phyloP scores from a whole-genome alignment of 2,329 filamentous ascomycete genomes.

The Hawksworthiomyces lignivorus region DNA sequence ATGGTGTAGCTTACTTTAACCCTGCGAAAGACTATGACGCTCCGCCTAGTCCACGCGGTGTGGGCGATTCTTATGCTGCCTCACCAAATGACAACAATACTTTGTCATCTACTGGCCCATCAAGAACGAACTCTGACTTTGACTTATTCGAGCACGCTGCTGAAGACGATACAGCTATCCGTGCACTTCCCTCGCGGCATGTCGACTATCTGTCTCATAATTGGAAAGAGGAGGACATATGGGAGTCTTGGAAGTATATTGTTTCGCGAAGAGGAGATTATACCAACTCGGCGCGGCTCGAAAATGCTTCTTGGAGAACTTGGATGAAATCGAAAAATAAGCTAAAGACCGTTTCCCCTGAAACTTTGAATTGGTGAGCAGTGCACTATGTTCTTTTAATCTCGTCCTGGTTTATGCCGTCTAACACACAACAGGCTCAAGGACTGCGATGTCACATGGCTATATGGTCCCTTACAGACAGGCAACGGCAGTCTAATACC shows the following conservation, averaged over 20 bases:
- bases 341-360: conserved; percentile 79
- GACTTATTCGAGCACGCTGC: conserved; percentile 48
- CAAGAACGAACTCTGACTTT: conserved; percentile 48
- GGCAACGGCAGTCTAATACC: conserved; percentile 50
- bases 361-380: conserved; percentile 84
- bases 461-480: conserved; percentile 86
- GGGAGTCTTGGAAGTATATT: conserved; percentile 94
- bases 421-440: conserved; percentile 63
- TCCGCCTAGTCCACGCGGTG: conserved; percentile 38
- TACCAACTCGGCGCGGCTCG: conserved; percentile 71
- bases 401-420: neutral
- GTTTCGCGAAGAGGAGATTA: conserved; percentile 72
- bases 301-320: conserved; percentile 95
- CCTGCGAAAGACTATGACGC: conserved; percentile 41
- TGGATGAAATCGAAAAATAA: conserved; percentile 92
- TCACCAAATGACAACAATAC: conserved; percentile 47
- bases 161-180: conserved; percentile 72
- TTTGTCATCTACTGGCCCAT: conserved; percentile 44
- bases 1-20: conserved; percentile 36
- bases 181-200: conserved; percentile 69
- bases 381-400: neutral
- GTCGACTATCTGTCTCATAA: conserved; percentile 94
- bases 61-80: conserved; percentile 41
- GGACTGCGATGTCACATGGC: conserved; percentile 94
- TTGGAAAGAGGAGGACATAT: conserved; percentile 94